phyloP scores from a whole-genome alignment of 2,329 filamentous ascomycete genomes.

The Phialophora expanda region DNA sequence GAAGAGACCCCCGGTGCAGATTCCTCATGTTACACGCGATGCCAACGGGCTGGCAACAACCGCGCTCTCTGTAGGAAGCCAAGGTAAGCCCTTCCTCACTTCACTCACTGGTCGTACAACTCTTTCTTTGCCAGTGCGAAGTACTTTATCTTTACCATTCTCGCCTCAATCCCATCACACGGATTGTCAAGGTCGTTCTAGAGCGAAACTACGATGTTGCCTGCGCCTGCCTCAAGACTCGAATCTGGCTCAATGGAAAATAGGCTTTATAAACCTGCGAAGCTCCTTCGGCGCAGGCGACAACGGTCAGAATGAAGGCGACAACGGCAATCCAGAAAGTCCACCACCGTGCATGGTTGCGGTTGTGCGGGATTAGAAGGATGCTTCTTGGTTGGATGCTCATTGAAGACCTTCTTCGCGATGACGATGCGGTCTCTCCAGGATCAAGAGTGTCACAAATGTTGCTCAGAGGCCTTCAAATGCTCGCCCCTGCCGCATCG shows the following conservation, averaged over 20 bases:
- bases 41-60: neutral
- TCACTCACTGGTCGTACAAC: neutral
- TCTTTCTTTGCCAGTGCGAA: neutral
- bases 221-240: neutral
- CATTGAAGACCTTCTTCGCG: neutral
- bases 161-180: neutral
- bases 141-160: neutral
- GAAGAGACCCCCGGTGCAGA: neutral
- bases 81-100: neutral
- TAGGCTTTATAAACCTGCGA: neutral
- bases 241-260: neutral
- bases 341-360: neutral
- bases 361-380: neutral
- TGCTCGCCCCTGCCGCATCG: neutral
- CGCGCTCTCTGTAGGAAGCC: neutral
- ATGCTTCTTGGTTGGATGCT: conserved; percentile 7
- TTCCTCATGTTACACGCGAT: neutral
- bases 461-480: neutral
- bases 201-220: neutral
- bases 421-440: neutral
- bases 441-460: neutral
- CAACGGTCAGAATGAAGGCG: neutral
- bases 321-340: conserved; percentile 1
- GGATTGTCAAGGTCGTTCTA: neutral
- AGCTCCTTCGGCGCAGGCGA: neutral